Percentiles rank a stretch among this genome's conserved stretches.
Conservation (phyloP, 441 rosid species). For the Euphorbia schlechtendalii region DNA sequence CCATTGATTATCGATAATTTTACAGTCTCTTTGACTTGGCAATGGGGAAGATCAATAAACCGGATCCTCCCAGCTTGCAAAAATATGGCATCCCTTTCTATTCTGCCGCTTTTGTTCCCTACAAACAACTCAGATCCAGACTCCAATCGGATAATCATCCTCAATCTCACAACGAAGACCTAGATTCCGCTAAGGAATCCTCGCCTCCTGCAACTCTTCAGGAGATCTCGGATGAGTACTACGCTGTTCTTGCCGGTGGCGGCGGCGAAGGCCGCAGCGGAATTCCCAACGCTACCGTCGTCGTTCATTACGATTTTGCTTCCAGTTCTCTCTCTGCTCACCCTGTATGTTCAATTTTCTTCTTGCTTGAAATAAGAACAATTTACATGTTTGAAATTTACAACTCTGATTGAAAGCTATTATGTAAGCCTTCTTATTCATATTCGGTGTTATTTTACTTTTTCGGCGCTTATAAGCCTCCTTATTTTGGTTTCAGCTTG, state of each 20-base stretch:
- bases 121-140: conserved; percentile 31
- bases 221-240: conserved; percentile 20
- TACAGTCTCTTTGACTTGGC: neutral
- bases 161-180: conserved; percentile 22
- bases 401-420: neutral
- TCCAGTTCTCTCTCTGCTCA: conserved; percentile 53
- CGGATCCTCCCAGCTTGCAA: conserved; percentile 34
- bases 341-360: conserved; percentile 45
- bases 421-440: no score
- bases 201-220: neutral
- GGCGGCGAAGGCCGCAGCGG: conserved; percentile 88
- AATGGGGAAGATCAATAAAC: conserved; percentile 19
- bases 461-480: no score
- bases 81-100: conserved; percentile 86
- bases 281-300: conserved; percentile 58
- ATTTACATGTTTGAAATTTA: neutral
- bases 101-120: conserved; percentile 67
- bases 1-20: neutral
- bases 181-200: conserved; percentile 3
- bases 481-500: no score
- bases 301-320: conserved; percentile 45
- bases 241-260: conserved; percentile 66
- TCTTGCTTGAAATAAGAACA: neutral
- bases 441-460: neutral
- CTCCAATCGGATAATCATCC: conserved; percentile 16